Base-by-base conservation (phyloP, 768 basidiomycete species). In the Pulveroboletus sp. region DNA sequence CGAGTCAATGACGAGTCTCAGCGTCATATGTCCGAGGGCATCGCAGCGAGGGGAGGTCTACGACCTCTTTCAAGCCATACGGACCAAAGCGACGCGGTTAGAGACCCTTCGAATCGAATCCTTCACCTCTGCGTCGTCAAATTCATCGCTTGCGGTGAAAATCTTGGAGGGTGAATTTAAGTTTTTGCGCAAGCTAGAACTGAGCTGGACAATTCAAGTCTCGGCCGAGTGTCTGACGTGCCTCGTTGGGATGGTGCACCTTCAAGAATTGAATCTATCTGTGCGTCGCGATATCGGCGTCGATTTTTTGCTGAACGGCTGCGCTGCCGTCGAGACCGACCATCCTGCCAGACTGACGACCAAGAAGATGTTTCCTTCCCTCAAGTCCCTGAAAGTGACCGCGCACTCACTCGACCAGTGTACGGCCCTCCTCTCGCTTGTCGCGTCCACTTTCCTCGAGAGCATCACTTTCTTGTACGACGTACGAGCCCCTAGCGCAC, bases 351-450 rank as follows among this genome's bases (percentile, higher is more conserved):
- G 13, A 10, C 20, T 9, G 4, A 27, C 36, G 13, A 12, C 14
- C 36, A 42, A 49, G 40, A 55, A 36, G 35, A 55, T 53, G 4
- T 69, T 68, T 40, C 57, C 61, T 5, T 41, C 37, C 38, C 43
- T 68, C 29, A 63, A 38, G 34, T 49, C 42, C n/a, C 32, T 69
- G 41, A 68, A 58, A 29, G 46, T 68, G 41, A 26, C 43, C 38
- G 56, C 66, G 19, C 22, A 54, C 22, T 54, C 57, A 16, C 68
- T 69, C 13, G 54, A 58, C 3, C 65, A 65, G 45, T 69, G 68
- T 35, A 60, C 59, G 12, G 56, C 59, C 6, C 53, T 68, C 16
- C 4, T 67, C 3, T 53, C 60, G 27, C 49, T 62, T 35, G 45
- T 65, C 43, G 51, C 57, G 13, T 65, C 65, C n/a, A 43, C 60